Evolutionary conservation across 371 early-diverging fungal species (phyloP), one percentile per base, ranked within the genome.

Genomic region (Parasitella parasitica): DNA sequence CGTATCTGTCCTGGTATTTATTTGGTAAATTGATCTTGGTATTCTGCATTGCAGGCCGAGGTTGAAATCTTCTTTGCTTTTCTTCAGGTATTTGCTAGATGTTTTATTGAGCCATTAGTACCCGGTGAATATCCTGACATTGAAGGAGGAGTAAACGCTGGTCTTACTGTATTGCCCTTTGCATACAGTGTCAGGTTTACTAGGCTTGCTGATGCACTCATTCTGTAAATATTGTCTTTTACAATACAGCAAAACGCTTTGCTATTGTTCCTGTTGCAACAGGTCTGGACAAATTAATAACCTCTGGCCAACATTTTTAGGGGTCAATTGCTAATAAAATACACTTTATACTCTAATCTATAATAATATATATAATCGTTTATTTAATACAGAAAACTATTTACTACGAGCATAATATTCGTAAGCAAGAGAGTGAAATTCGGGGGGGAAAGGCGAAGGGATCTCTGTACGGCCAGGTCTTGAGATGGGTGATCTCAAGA

Each of bases 361-460:
- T 16, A 39, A 36, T 39, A 39, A 36, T 11, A 36, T 39, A 39
- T 61, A 30, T 54, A 39, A 3, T 20, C 16, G 13, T 38, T 50
- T 46, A 46, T 49, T 26, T 58, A 24, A 13, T 28, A 51, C 27
- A 30, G 32, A 53, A 37, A 26, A 24, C 64, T 76, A 79, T 50
- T 75, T 73, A 53, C 75, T 80, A 66, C 87, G 82, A 54, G 88
- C 85, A 79, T 97, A 97, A 81, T 90, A 96, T 73, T 95, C 93
- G 76, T 89, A 94, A 24, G 94, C 95, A 64, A 97, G 80, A 13
- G 93, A 87, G 65, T 97, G 98, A 69, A 89, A 76, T 43, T 90
- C 90, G 28, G 96, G 95, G 50, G 95, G 92, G 75, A 82, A 94
- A 22, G 97, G 98, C 39, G 94, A 94, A 32, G 97, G 98, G 53